Percentiles rank a stretch among this genome's conserved stretches.
These are phyloP conservation scores for Penicillium lagena DNA, from an alignment of 495 filamentous ascomycete genomes.

Conservation along the genomic window DNA sequence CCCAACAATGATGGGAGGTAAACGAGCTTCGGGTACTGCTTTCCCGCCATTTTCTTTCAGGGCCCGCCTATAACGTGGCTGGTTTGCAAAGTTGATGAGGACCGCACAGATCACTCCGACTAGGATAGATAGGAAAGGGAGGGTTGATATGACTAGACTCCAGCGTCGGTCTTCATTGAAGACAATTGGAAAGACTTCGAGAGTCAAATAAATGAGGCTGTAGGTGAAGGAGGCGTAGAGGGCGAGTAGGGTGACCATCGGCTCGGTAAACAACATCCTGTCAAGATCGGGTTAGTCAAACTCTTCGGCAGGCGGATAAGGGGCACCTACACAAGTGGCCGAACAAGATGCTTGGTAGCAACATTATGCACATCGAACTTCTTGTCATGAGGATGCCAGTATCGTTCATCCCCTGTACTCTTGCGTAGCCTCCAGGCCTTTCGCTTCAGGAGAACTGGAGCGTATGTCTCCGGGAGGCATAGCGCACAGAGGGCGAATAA, in stretches of 20 bases:
- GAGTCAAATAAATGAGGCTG: slow-evolving; percentile 24
- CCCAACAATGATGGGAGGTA: not conserved
- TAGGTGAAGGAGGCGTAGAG: slow-evolving; percentile 33
- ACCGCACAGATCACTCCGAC: slow-evolving; percentile 3
- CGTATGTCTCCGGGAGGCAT: slow-evolving; percentile 28
- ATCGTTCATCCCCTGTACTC: slow-evolving; percentile 23
- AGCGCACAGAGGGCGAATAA: slow-evolving; percentile 18
- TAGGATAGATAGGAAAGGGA: slow-evolving; percentile 25
- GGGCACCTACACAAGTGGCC: slow-evolving; percentile 13
- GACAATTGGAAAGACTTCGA: slow-evolving; percentile 28
- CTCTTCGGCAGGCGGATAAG: not conserved
- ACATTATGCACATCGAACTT: slow-evolving; percentile 24
- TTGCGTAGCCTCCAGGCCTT: slow-evolving; percentile 28
- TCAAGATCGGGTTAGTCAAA: not conserved
- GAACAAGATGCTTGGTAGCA: slow-evolving; percentile 25
- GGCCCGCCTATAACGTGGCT: slow-evolving; percentile 1
- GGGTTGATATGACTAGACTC: slow-evolving; percentile 11
- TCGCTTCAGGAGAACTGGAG: slow-evolving; percentile 18
- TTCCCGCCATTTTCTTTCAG: not conserved
- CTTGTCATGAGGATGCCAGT: slow-evolving; percentile 34
- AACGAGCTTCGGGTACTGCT: not conserved
- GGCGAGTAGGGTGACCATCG: slow-evolving; percentile 30
- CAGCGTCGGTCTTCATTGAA: slow-evolving; percentile 22
- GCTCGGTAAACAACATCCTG: slow-evolving; percentile 32
- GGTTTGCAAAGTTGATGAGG: slow-evolving; percentile 1